Base-by-base conservation (phyloP, 2,329 filamentous ascomycete genomes). In the Hypoxylon sp. region DNA sequence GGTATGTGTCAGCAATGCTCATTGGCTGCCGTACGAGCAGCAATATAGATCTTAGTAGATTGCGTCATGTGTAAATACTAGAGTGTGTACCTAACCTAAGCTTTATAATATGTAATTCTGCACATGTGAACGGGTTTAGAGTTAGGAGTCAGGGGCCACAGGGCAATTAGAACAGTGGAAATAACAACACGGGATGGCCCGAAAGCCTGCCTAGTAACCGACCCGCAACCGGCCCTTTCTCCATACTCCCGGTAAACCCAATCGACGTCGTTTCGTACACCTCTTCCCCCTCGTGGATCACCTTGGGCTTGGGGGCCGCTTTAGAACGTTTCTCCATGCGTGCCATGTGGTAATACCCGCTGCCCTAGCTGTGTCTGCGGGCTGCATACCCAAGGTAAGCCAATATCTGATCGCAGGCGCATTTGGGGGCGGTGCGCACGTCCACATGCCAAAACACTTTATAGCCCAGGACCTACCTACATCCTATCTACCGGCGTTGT, bases 121-220 rank as follows among this genome's bases (percentile, higher is more conserved):
- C 42, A 42, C 31, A 27, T 50, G 57, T 6, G 22, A 42, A 25
- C 25, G 25, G 25, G 25, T 25, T 25, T 35, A 31, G 33, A 30
- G 10, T 30, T 44, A 30, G n/a, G 2, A 8, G 25, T 49, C 30
- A 49, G 27, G 33, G 49, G 42, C 48, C 27, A 37, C 44, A 48
- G 63, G 40, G n/a, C 25, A 49, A 53, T 59, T 55, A 10, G 17
- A 57, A 35, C 7, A 25, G 27, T 51, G 46, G 53, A 63, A 65
- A 63, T 69, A 69, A 60, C 22, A 67, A 59, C 63, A 51, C 69
- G 69, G 69, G 69, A 71, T 61, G 46, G 54, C 57, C 69, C 69
- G 69, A 67, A 58, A 60, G 53, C 60, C 60, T 25, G 4, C 2
- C 25, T n/a, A n/a, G n/a, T 62, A 62, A 69, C 55, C 31, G 49